These are phyloP conservation scores for Biscogniauxia marginata DNA, from an alignment of 2,329 filamentous ascomycete genomes.

Conservation along the genomic window DNA sequence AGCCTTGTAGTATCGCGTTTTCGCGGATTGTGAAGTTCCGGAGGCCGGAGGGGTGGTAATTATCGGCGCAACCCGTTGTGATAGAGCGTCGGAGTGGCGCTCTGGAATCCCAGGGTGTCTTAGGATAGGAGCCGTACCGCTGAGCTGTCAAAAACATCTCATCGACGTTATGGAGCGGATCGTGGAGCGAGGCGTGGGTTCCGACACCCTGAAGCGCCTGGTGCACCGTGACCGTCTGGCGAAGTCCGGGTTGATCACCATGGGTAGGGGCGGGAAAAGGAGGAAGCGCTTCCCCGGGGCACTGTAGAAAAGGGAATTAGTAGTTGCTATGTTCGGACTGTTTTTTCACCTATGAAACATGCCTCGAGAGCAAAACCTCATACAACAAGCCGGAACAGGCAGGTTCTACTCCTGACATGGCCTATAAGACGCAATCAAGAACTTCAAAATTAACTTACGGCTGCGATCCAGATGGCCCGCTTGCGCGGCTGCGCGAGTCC, in stretches of 20 bases:
- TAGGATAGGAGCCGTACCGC: too few species aligned
- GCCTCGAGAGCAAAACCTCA: too few species aligned
- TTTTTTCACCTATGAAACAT: too few species aligned
- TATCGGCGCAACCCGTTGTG: slow-evolving; percentile 58
- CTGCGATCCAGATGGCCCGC: slow-evolving; percentile 55
- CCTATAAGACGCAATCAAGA: too few species aligned
- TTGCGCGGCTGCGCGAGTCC: slow-evolving; percentile 46
- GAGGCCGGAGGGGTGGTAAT: slow-evolving; percentile 62
- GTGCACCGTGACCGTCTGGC: slow-evolving; percentile 43
- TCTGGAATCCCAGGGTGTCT: slow-evolving; percentile 26
- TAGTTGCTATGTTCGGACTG: too few species aligned
- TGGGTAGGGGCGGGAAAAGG: slow-evolving; percentile 63
- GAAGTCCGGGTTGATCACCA: slow-evolving; percentile 37
- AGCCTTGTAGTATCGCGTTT: slow-evolving; percentile 65
- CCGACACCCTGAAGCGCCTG: slow-evolving; percentile 37
- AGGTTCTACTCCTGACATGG: too few species aligned
- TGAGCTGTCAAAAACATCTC: too few species aligned
- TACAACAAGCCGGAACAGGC: too few species aligned
- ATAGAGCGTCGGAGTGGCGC: slow-evolving; percentile 53
- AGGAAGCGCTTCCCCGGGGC: slow-evolving; percentile 69
- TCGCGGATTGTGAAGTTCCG: slow-evolving; percentile 65
- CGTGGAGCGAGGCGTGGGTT: slow-evolving; percentile 34
- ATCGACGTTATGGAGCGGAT: slow-evolving; percentile 38
- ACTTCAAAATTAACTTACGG: too few species aligned
- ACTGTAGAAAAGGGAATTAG: too few species aligned